These are phyloP conservation scores for Gossypium anomalum DNA, from an alignment of 345 rosid species.

Conservation along the genomic window DNA sequence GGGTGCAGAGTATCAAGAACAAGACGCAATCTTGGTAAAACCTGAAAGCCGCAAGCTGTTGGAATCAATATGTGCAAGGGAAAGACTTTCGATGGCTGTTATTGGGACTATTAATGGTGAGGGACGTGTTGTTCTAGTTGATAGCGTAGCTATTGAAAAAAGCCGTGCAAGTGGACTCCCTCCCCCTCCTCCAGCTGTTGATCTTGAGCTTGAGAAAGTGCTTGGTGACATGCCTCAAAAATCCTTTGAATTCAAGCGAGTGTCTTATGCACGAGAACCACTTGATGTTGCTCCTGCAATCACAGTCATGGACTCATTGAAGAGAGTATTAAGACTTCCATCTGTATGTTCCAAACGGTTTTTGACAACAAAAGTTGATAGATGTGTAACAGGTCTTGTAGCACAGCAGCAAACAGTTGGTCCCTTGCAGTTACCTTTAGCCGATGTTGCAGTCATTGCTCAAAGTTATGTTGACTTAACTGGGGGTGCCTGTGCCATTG, in stretches of 20 bases:
- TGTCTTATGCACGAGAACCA: conserved; percentile 47
- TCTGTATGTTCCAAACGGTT: conserved; percentile 84
- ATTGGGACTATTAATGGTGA: conserved; percentile 76
- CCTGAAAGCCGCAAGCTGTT: conserved; percentile 65
- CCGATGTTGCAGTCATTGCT: conserved; percentile 95
- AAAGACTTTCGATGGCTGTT: conserved; percentile 89
- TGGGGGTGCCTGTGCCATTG: conserved; percentile 91
- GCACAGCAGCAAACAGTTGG: conserved; percentile 99
- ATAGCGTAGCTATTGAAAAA: conserved; percentile 53
- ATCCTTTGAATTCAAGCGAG: conserved; percentile 61
- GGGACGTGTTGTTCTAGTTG: conserved; percentile 72
- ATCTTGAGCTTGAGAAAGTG: conserved; percentile 88
- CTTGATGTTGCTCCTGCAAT: conserved; percentile 87
- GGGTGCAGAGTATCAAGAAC: conserved; percentile 99
- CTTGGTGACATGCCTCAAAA: conserved; percentile 96
- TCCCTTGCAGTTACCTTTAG: conserved; percentile 81
- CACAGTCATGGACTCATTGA: conserved; percentile 74
- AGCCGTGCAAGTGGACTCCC: conserved; percentile 56
- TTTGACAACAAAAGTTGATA: conserved; percentile 86
- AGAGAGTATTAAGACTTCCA: conserved; percentile 77
- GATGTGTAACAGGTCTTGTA: conserved; percentile 94
- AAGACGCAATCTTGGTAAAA: conserved; percentile 91
- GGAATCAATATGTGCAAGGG: conserved; percentile 78
- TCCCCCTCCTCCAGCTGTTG: conserved; percentile 81
- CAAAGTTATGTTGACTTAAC: conserved; percentile 71